phyloP scores from a whole-genome alignment of 2,329 filamentous ascomycete species.

The Fusarium siculi region DNA sequence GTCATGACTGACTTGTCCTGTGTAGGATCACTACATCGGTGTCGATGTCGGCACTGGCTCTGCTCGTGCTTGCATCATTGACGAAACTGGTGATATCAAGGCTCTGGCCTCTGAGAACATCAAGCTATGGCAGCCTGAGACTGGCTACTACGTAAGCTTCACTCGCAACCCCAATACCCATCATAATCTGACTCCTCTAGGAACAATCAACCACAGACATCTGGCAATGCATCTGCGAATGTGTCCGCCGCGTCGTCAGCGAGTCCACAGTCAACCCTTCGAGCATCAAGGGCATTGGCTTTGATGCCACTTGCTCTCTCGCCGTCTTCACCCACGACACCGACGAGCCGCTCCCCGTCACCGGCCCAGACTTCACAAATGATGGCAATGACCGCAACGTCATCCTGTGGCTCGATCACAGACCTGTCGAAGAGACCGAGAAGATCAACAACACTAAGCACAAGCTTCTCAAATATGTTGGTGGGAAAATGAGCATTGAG shows the following conservation, averaged over 20 bases:
- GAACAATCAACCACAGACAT: conserved; percentile 99
- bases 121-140: conserved; percentile 81
- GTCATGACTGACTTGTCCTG: conserved; percentile 21
- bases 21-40: conserved; percentile 75
- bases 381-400: conserved; percentile 91
- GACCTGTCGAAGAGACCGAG: conserved; percentile 88
- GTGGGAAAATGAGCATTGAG: conserved; percentile 98
- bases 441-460: conserved; percentile 94
- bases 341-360: conserved; percentile 90
- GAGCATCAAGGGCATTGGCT: conserved; percentile 89
- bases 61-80: conserved; percentile 94
- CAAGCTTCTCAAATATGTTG: conserved; percentile 94
- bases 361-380: conserved; percentile 81
- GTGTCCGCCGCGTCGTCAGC: conserved; percentile 82
- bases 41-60: conserved; percentile 98
- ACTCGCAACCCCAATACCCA: background rate
- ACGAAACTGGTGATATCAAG: conserved; percentile 88
- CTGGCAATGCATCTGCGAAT: conserved; percentile 92
- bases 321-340: conserved; percentile 90
- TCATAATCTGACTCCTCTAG: conserved; percentile 50
- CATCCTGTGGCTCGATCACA: conserved; percentile 96
- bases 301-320: conserved; percentile 98
- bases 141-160: conserved; percentile 75
- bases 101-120: conserved; percentile 79
- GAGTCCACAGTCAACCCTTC: conserved; percentile 82